Conservation (phyloP, 768 basidiomycete species). For the Nidularia sp. region DNA sequence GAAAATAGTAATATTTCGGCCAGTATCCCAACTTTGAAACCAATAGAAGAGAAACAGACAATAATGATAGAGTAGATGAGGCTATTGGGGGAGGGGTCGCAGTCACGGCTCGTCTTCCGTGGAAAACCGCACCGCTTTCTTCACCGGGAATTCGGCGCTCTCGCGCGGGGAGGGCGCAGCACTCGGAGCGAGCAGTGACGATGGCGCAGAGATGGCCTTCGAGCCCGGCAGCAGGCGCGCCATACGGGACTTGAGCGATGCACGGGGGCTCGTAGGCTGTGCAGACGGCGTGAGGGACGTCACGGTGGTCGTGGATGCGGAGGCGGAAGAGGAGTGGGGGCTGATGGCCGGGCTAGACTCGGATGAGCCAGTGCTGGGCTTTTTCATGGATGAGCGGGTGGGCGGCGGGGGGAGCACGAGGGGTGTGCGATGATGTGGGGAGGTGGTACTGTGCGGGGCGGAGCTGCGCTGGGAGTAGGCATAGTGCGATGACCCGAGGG, state of each 20-base stretch:
- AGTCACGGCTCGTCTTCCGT: constrained; percentile 23
- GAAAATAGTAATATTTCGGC: too few species aligned
- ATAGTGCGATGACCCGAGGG: constrained; percentile 24
- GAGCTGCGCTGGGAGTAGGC: constrained; percentile 26
- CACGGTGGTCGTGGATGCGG: constrained; percentile 45
- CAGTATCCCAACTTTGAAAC: too few species aligned
- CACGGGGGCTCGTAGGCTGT: constrained; percentile 29
- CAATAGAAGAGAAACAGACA: too few species aligned
- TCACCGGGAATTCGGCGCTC: constrained; percentile 29
- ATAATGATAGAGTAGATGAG: too few species aligned
- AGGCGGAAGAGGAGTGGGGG: constrained; percentile 32
- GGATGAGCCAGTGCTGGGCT: constrained; percentile 35
- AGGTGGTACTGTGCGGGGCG: constrained; percentile 15
- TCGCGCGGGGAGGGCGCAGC: constrained; percentile 31
- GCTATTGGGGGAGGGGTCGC: too few species aligned
- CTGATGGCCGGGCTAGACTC: constrained; percentile 26
- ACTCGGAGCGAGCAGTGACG: constrained; percentile 24
- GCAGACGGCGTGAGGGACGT: constrained; percentile 26
- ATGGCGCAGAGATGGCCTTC: constrained; percentile 33
- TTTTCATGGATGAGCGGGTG: constrained; percentile 63
- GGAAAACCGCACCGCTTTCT: constrained; percentile 65
- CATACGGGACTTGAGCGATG: constrained; percentile 41
- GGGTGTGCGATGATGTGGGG: constrained; percentile 15
- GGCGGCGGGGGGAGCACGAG: constrained; percentile 49
- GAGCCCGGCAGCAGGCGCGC: constrained; percentile 45